Percentiles rank a stretch among this genome's conserved stretches.
phyloP scores from a whole-genome alignment of 768 basidiomycete genomes.

The Tulasnella sp. region DNA sequence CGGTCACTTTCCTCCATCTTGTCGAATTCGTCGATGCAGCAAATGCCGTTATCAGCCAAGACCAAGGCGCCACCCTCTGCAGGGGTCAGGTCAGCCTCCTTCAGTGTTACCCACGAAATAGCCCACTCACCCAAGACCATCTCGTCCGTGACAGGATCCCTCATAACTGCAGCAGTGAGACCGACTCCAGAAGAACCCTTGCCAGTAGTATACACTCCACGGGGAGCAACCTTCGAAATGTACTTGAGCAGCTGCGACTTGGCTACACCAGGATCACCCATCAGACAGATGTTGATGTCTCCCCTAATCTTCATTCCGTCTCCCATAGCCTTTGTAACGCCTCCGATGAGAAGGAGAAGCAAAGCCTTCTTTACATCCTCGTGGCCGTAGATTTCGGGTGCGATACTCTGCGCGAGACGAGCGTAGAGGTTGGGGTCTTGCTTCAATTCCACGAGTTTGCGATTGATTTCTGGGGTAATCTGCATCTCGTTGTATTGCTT shows the following conservation, averaged over 20 bases:
- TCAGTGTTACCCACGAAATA: slow-evolving; percentile 85
- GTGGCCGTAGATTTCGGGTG: slow-evolving; percentile 98
- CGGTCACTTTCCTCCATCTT: slow-evolving; percentile 99
- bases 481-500: slow-evolving; percentile 98
- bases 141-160: slow-evolving; percentile 98
- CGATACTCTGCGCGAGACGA: slow-evolving; percentile 89
- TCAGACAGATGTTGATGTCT: slow-evolving; percentile 95
- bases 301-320: slow-evolving; percentile 99
- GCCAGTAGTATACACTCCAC: slow-evolving; percentile 97
- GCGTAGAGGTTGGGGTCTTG: slow-evolving; percentile 80
- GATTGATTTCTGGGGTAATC: slow-evolving; percentile 79
- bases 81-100: slow-evolving; percentile 77
- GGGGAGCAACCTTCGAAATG: slow-evolving; percentile 96
- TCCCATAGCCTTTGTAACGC: slow-evolving; percentile 91
- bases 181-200: slow-evolving; percentile 99
- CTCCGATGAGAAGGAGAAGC: slow-evolving; percentile 88
- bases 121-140: slow-evolving; percentile 87
- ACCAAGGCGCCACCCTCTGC: slow-evolving; percentile 99
- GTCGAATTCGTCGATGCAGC: slow-evolving; percentile 99
- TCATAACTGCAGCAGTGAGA: slow-evolving; percentile 98
- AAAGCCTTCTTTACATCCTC: slow-evolving; percentile 97
- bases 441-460: slow-evolving; percentile 67
- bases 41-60: slow-evolving; percentile 98
- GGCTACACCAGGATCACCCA: slow-evolving; percentile 99
- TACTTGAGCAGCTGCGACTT: slow-evolving; percentile 98